Evolutionary conservation across 2,329 filamentous ascomycete species (phyloP), one percentile per base, ranked within the genome.

Genomic region (Aureobasidium vineae): DNA sequence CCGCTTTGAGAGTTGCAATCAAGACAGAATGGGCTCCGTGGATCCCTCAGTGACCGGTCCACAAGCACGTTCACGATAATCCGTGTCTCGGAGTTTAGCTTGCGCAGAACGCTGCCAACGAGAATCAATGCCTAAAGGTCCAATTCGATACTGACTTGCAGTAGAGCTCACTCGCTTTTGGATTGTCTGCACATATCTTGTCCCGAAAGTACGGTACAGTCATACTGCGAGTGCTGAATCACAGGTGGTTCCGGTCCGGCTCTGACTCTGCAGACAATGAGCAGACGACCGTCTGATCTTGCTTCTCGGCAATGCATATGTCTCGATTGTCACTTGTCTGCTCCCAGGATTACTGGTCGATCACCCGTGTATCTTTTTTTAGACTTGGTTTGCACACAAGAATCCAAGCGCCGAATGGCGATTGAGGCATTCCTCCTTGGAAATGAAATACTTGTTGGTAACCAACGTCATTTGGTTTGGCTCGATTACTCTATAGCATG

Each of bases 261-360:
- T 6, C 11, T 41, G 31, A 10, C 28, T 6, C 5, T 41, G n/a
- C 57, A 49, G 41, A 23, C n/a, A 7, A 23, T 11, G 21, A 26
- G 41, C 40, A 15, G 41, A 47, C 6, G 41, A 36, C 40, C 45
- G 26, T 45, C 21, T 59, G 56, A 21, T 45, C 23, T 61, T 49
- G 38, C 28, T 49, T 61, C n/a, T 47, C 28, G 19, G 41, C 7
- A 36, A 61, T 21, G 57, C 57, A 61, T 47, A n/a, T 63, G 45
- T 28, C 59, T 45, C 13, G 43, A 50, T 50, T 28, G 3, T 49
- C 43, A 49, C 43, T 50, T 23, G 19, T 40, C n/a, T 5, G 54
- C 54, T 49, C 43, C 57, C 15, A 36, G n/a, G 45, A 28, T 50
- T 33, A 13, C 8, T 40, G 15, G 57, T 40, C 59, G 45, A 63